phyloP scores from a whole-genome alignment of 331 rosid genomes.

The Rosa hybrid region DNA sequence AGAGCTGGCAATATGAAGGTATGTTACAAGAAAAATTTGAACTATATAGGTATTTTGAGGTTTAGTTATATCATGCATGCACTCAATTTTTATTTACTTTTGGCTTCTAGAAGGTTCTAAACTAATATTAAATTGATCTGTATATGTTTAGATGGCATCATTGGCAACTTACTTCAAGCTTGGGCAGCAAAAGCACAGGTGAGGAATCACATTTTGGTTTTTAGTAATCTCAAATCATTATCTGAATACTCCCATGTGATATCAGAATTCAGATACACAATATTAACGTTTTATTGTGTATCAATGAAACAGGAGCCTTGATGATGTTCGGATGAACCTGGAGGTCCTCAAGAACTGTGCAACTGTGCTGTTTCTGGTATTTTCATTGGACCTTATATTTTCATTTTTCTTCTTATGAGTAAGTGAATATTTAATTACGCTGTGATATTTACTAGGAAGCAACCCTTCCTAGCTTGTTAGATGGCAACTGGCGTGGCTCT shows the following conservation, averaged over 20 bases:
- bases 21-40: neutral
- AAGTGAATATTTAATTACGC: neutral
- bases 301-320: slow-evolving; percentile 68
- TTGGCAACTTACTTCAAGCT: slow-evolving; percentile 79
- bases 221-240: neutral
- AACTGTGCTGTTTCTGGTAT: slow-evolving; percentile 88
- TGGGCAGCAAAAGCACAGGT: slow-evolving; percentile 91
- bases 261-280: neutral
- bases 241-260: neutral
- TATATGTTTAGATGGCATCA: slow-evolving; percentile 72
- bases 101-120: neutral
- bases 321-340: slow-evolving; percentile 97
- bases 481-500: slow-evolving; percentile 47
- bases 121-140: neutral
- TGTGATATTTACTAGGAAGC: slow-evolving; percentile 57
- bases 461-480: slow-evolving; percentile 65
- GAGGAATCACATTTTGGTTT: neutral
- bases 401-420: neutral
- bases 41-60: neutral
- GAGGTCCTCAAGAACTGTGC: slow-evolving; percentile 96
- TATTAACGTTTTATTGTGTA: neutral
- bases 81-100: neutral
- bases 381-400: neutral
- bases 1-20: slow-evolving; percentile 99
- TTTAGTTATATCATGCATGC: neutral